Evolutionary conservation across 202 grass and related monocot species (phyloP).

Genomic region (Elaeis oleifera): DNA sequence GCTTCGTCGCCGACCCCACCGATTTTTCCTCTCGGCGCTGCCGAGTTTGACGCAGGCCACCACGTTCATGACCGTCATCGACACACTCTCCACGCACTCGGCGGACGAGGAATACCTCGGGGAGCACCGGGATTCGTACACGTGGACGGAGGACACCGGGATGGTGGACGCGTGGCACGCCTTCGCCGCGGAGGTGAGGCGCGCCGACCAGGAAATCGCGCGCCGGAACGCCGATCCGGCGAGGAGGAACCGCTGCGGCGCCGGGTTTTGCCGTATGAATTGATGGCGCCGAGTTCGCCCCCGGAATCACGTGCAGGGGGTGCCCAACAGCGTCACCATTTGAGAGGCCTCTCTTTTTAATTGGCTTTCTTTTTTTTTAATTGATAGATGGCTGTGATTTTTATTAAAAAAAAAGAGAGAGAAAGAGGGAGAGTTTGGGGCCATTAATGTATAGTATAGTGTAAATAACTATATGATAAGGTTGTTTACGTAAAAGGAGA

Average conservation of each 20-base stretch:
- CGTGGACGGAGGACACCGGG: conserved; percentile 9
- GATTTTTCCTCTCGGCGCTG: conserved; percentile 6
- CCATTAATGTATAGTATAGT: no score
- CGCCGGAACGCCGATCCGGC: conserved; percentile 11
- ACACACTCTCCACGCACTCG: conserved; percentile 24
- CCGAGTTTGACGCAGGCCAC: conserved; percentile 11
- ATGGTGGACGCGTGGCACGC: conserved; percentile 22
- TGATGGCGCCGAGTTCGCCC: conserved; percentile 15
- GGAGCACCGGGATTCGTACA: conserved; percentile 9
- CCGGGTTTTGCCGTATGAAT: conserved; percentile 17
- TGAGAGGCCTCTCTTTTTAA: neutral
- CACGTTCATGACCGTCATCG: conserved; percentile 22
- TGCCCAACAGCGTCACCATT: conserved; percentile 13
- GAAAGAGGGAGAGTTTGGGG: no score
- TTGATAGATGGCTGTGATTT: no score
- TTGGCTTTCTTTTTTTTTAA: no score
- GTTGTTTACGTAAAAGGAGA: no score
- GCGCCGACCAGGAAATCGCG: conserved; percentile 2
- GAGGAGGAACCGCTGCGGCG: conserved; percentile 17
- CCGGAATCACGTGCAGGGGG: conserved; percentile 14
- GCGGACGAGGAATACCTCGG: conserved; percentile 19
- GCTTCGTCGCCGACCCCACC: conserved; percentile 1
- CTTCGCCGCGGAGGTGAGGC: conserved; percentile 8
- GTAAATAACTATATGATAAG: no score
- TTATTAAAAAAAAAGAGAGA: no score